phyloP scores from a whole-genome alignment of 139 green algal species.

The Auxenochlorella pyrenoidosa region DNA sequence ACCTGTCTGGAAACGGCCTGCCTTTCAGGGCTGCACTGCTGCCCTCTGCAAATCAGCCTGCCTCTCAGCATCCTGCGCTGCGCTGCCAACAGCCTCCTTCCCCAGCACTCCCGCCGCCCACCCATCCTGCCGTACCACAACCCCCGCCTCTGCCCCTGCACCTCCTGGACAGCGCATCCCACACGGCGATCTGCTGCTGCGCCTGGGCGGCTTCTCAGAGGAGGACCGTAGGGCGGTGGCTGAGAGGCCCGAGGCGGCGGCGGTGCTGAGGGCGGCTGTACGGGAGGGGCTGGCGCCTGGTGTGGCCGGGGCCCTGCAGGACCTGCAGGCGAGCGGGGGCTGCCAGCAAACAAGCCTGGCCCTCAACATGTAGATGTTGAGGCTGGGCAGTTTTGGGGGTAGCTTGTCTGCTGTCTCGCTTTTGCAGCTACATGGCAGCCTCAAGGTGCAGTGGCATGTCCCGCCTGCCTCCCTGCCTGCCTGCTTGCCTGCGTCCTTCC shows the following conservation, averaged over 20 bases:
- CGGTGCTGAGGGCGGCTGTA: not conserved
- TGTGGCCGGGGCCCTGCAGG: not conserved
- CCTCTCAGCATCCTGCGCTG: not conserved
- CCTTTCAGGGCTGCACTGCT: too few species aligned
- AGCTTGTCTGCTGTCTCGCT: not conserved
- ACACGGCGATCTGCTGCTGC: constrained; percentile 15
- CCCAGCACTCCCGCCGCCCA: not conserved
- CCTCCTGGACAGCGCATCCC: not conserved
- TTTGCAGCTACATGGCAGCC: not conserved
- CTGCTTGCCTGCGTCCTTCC: not conserved
- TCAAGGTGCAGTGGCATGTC: not conserved
- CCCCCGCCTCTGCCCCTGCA: not conserved
- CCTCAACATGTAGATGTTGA: not conserved
- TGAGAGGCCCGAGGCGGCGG: not conserved
- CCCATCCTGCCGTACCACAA: too few species aligned
- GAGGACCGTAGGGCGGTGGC: constrained; percentile 5
- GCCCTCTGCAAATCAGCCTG: not conserved
- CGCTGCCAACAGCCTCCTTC: not conserved
- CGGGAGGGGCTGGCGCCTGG: constrained; percentile 20
- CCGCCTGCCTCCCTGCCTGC: not conserved
- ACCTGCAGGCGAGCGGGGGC: constrained; percentile 15
- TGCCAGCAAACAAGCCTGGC: not conserved
- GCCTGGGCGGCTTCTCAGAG: constrained; percentile 10
- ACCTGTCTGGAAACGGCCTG: too few species aligned
- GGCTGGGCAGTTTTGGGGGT: not conserved